Percentiles rank a stretch among this genome's conserved stretches.
Evolutionary conservation across 2,329 filamentous ascomycete genomes (phyloP).

Genomic region (Alternaria angustiovoidea): DNA sequence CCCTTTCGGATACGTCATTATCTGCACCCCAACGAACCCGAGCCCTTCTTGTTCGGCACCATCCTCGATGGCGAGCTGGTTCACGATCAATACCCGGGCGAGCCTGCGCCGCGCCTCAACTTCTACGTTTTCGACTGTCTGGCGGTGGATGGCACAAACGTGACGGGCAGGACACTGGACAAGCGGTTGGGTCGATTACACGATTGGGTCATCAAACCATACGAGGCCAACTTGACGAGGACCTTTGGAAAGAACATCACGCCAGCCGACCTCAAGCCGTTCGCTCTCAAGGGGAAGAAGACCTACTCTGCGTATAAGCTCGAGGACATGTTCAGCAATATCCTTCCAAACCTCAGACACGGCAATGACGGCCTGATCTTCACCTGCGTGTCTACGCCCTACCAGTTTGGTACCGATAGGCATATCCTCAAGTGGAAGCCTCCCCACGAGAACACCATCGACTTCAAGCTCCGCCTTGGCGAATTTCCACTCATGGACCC

Average conservation of each 20-base stretch:
- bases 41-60: conserved; percentile 77
- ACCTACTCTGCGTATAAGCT: conserved; percentile 91
- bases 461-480: conserved; percentile 80
- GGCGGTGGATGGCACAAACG: conserved; percentile 75
- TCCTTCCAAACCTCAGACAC: conserved; percentile 84
- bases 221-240: conserved; percentile 64
- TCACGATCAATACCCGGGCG: conserved; percentile 74
- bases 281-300: conserved; percentile 84
- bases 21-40: conserved; percentile 62
- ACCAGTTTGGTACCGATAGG: conserved; percentile 88
- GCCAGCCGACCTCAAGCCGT: conserved; percentile 63
- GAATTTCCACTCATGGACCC: conserved; percentile 77
- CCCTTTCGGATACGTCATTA: conserved; percentile 82
- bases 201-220: conserved; percentile 76
- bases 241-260: conserved; percentile 61
- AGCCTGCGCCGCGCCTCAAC: conserved; percentile 70
- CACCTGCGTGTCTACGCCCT: conserved; percentile 87
- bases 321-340: conserved; percentile 77
- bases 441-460: conserved; percentile 91
- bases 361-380: conserved; percentile 98
- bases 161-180: conserved; percentile 82
- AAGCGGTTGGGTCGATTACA: conserved; percentile 90
- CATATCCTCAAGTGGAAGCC: conserved; percentile 99
- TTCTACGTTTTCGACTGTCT: conserved; percentile 96
- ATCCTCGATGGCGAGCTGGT: conserved; percentile 94